Evolutionary conservation across 2,329 filamentous ascomycete species (phyloP).

Genomic region (Fusarium verrucosum): DNA sequence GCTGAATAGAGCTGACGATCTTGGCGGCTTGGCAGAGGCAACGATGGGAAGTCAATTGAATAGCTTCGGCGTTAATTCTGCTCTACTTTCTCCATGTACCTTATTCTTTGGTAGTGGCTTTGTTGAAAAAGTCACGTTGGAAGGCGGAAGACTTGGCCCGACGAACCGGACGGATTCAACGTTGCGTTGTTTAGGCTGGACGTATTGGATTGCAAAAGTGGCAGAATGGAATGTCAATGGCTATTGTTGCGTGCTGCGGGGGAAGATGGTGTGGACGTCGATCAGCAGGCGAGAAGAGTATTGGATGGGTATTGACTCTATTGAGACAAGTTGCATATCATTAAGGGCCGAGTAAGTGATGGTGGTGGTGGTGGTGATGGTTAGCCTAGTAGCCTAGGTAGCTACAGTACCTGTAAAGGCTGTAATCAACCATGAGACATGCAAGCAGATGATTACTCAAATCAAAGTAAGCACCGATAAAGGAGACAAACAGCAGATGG

Average conservation of each 20-base stretch:
- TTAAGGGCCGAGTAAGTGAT: too few relatives aligned
- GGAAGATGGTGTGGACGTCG: slow-evolving; percentile 17
- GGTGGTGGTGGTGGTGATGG: too few relatives aligned
- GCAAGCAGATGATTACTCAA: background rate
- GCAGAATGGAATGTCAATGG: background rate
- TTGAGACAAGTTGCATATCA: too few relatives aligned
- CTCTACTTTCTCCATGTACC: background rate
- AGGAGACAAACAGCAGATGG: background rate
- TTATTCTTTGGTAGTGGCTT: background rate
- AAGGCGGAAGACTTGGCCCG: slow-evolving; percentile 3
- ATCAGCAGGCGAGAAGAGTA: slow-evolving; percentile 14
- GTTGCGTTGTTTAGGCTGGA: slow-evolving; percentile 9
- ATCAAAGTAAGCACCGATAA: background rate
- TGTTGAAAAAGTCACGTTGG: background rate
- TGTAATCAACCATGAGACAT: slow-evolving; percentile 6
- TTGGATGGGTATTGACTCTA: too few relatives aligned
- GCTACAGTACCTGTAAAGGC: too few relatives aligned
- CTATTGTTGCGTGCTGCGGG: slow-evolving; percentile 17
- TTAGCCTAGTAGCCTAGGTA: too few relatives aligned
- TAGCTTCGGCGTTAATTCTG: too few relatives aligned
- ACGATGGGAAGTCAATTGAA: slow-evolving; percentile 4
- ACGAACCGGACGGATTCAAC: slow-evolving; percentile 21
- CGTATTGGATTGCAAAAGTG: background rate
- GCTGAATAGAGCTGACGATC: slow-evolving; percentile 15
- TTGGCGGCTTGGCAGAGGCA: slow-evolving; percentile 27